phyloP scores from a whole-genome alignment of 2,329 filamentous ascomycete genomes.

The Ramularia endophylla region DNA sequence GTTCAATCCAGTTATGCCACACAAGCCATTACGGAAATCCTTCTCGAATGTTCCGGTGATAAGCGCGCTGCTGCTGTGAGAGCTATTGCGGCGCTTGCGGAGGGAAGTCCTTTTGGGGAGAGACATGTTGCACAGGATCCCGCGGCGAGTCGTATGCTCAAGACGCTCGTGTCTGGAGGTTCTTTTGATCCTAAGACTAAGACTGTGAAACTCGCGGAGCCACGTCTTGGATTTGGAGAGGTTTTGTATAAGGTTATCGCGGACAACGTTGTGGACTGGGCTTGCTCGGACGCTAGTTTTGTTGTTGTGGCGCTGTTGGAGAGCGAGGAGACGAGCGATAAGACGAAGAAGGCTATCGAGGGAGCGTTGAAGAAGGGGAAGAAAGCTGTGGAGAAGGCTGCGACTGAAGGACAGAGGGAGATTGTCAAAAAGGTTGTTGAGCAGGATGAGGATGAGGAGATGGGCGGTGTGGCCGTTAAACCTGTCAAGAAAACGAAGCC shows the following conservation, averaged over 20 bases:
- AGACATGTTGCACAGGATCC: slow-evolving; percentile 57
- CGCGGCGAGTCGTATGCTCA: slow-evolving; percentile 75
- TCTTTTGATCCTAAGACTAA: slow-evolving; percentile 72
- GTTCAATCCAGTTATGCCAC: slow-evolving; percentile 74
- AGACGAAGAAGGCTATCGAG: slow-evolving; percentile 59
- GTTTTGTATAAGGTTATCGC: slow-evolving; percentile 78
- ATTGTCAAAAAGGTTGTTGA: slow-evolving; percentile 51
- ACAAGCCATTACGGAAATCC: slow-evolving; percentile 76
- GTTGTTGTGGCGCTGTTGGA: slow-evolving; percentile 79
- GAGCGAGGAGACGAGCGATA: slow-evolving; percentile 57
- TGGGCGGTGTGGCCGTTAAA: slow-evolving; percentile 63
- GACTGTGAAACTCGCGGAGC: slow-evolving; percentile 63
- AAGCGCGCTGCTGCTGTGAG: slow-evolving; percentile 58
- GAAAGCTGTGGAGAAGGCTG: slow-evolving; percentile 63
- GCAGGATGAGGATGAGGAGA: slow-evolving; percentile 60
- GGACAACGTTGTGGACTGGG: slow-evolving; percentile 71
- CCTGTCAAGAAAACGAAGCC: slow-evolving; percentile 46
- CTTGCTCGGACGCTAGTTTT: slow-evolving; percentile 78
- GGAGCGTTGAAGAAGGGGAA: slow-evolving; percentile 67
- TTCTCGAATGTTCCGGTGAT: slow-evolving; percentile 70
- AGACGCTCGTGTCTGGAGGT: slow-evolving; percentile 83
- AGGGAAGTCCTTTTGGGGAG: slow-evolving; percentile 36
- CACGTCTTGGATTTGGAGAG: slow-evolving; percentile 72
- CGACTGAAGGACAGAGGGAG: slow-evolving; percentile 37
- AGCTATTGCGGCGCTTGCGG: slow-evolving; percentile 51